These are phyloP conservation scores for Saccharum spontaneum DNA, from an alignment of 176 grass and related monocot genomes.

Conservation along the genomic window DNA sequence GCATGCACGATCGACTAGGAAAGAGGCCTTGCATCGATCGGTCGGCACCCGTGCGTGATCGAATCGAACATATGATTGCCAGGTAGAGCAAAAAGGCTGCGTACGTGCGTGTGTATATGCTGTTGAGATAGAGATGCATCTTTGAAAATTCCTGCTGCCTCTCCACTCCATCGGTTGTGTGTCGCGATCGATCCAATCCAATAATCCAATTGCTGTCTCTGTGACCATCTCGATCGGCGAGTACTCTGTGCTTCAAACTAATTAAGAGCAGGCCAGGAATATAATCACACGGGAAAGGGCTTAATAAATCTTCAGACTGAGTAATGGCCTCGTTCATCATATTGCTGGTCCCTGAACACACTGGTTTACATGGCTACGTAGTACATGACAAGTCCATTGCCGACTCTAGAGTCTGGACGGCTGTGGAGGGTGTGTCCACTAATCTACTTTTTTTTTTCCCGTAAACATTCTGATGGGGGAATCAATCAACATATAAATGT, in stretches of 20 bases:
- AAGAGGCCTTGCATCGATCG: neutral
- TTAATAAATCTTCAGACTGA: neutral
- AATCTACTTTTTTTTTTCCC: neutral
- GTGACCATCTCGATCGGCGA: neutral
- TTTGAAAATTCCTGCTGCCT: neutral
- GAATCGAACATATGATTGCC: neutral
- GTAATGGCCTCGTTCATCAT: neutral
- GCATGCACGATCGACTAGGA: slow-evolving; percentile 16
- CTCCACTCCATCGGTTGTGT: neutral
- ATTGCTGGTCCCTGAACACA: slow-evolving; percentile 7
- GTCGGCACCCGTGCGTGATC: slow-evolving; percentile 26
- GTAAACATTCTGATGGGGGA: neutral
- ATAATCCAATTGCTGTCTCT: slow-evolving; percentile 3
- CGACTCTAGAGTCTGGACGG: neutral
- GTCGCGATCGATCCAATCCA: neutral
- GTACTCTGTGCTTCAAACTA: neutral
- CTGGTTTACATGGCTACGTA: neutral
- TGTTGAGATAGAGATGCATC: slow-evolving; percentile 37
- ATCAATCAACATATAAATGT: neutral
- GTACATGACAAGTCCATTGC: slow-evolving; percentile 12
- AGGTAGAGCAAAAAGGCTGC: neutral
- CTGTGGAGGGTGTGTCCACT: neutral
- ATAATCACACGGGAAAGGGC: neutral
- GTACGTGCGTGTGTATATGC: neutral
- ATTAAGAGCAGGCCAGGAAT: neutral